Conservation (phyloP, 2,329 filamentous ascomycete genomes). For the Colletotrichum lupini region DNA sequence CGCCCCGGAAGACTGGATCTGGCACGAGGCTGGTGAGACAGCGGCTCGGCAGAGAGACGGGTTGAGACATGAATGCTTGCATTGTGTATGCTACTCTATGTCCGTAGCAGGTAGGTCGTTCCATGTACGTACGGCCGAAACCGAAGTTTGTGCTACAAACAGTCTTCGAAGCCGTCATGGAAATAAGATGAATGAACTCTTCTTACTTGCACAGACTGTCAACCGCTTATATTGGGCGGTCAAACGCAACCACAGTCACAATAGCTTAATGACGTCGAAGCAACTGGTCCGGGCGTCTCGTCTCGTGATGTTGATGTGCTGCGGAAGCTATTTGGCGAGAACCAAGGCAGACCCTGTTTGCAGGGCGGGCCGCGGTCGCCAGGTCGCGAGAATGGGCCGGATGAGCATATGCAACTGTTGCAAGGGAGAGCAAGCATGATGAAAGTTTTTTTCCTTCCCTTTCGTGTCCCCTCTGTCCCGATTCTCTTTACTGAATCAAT, state of each 20-base stretch:
- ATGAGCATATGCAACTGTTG: slow-evolving; percentile 9
- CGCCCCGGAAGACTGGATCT: slow-evolving; percentile 26
- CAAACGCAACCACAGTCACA: neutral
- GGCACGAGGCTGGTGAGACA: slow-evolving; percentile 21
- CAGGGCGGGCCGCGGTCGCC: slow-evolving; percentile 18
- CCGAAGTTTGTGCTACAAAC: slow-evolving; percentile 3
- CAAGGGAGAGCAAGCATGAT: slow-evolving; percentile 2
- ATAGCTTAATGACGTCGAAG: slow-evolving; percentile 24
- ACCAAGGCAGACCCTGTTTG: slow-evolving; percentile 14
- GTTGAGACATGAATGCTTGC: slow-evolving; percentile 23
- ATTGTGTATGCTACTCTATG: slow-evolving; percentile 9
- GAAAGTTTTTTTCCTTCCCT: neutral
- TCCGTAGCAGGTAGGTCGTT: neutral
- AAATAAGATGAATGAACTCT: neutral
- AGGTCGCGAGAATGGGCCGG: slow-evolving; percentile 29
- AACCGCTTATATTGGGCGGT: neutral
- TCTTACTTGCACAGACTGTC: neutral
- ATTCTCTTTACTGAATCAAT: neutral
- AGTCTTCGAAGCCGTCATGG: neutral
- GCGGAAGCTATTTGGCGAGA: slow-evolving; percentile 29
- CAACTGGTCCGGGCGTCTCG: slow-evolving; percentile 23
- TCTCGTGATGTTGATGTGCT: slow-evolving; percentile 35
- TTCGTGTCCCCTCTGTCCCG: neutral
- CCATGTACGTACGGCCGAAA: slow-evolving; percentile 10
- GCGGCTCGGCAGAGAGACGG: slow-evolving; percentile 1